Evolutionary conservation across 345 rosid genomes (phyloP), one percentile per base, ranked within the genome.

Genomic region (Lagerstroemia speciosa): DNA sequence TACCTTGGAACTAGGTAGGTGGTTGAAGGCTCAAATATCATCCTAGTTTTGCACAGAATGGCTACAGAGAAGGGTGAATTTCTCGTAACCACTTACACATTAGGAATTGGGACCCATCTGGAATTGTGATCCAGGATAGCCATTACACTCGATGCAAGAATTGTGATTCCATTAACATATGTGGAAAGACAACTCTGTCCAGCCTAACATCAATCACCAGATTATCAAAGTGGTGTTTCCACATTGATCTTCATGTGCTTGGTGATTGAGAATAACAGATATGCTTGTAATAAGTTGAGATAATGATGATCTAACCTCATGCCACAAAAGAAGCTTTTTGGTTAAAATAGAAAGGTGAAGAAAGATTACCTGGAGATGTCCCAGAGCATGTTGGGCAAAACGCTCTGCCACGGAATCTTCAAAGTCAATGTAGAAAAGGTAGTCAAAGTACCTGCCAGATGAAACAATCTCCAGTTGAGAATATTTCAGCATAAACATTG

Each of bases 331-430:
- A 2, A 24, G 61, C 72, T 34, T n/a, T n/a, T n/a, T n/a, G n/a
- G n/a, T n/a, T n/a, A n/a, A n/a, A n/a, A n/a, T n/a, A n/a, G n/a
- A n/a, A n/a, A n/a, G n/a, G n/a, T n/a, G n/a, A n/a, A n/a, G n/a
- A n/a, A 36, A 27, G 53, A 83, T 57, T 48, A 89, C 99, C 98
- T 88, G 91, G 75, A 94, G 76, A 83, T 88, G 89, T 73, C 78
- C 85, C 74, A 94, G 76, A 45, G 99, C 93, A 69, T 76, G 67
- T 73, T 91, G 99, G 24, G 93, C 92, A 67, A 92, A 87, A 1
- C 74, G 69, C 30, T 94, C 99, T 38, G 99, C 98, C 96, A 91
- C 88, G 26, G 99, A 94, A 45, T 98, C 98, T 78, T 89, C 93
- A 69, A 94, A 88, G 69, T 94, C 99, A 15, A 88, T 78, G 75